phyloP scores from a whole-genome alignment of 2,329 filamentous ascomycete species.

The Fusarium compactum region DNA sequence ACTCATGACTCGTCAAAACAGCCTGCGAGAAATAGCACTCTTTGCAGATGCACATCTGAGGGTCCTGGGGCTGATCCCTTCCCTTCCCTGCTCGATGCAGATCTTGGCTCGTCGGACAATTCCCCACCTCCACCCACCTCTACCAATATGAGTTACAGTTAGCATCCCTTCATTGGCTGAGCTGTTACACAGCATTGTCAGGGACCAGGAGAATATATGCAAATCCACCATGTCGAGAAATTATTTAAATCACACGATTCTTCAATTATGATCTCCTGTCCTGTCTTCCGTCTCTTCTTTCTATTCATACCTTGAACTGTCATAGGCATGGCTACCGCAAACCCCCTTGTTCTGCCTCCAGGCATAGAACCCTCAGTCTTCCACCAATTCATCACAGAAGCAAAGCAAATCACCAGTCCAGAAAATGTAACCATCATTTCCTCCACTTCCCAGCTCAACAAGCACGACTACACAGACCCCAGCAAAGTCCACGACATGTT shows the following conservation, averaged over 20 bases:
- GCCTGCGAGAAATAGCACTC: not conserved
- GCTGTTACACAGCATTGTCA: not conserved
- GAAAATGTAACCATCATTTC: slow-evolving; percentile 6
- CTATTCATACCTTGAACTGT: not conserved
- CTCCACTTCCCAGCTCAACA: slow-evolving; percentile 2
- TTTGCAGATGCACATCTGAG: not conserved
- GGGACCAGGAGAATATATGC: not conserved
- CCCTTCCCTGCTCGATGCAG: not conserved
- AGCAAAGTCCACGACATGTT: slow-evolving; percentile 41
- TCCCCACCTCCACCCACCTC: not conserved
- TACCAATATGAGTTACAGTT: not conserved
- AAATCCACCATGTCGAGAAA: not conserved
- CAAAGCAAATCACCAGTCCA: not conserved
- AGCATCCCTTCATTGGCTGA: not conserved
- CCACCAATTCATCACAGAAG: not conserved
- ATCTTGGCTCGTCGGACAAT: not conserved
- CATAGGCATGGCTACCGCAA: not conserved
- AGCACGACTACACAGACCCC: slow-evolving; percentile 32
- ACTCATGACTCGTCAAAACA: not conserved
- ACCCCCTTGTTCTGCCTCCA: not conserved
- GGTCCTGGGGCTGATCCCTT: not conserved
- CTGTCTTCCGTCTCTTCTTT: not conserved
- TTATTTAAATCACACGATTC: not conserved
- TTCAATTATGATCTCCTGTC: rapidly evolving
- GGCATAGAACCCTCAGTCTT: not conserved